Evolutionary conservation across 2,329 filamentous ascomycete genomes (phyloP).

Genomic region (Trichoderma simmonsii): DNA sequence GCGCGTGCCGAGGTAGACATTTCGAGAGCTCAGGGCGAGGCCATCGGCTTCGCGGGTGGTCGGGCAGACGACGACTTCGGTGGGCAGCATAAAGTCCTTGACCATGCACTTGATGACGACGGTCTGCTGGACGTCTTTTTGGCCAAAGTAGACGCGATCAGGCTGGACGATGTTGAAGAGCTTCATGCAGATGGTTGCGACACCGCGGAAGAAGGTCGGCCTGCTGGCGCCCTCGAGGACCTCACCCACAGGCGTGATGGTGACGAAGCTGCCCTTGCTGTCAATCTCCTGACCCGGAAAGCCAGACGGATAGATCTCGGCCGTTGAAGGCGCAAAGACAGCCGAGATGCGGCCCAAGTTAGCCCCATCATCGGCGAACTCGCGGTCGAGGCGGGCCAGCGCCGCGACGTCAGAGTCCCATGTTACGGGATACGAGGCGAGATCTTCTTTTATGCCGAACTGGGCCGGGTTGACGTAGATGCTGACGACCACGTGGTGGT

Average conservation of each 20-base stretch:
- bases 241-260: constrained; percentile 77
- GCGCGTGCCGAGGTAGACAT: constrained; percentile 82
- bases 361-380: constrained; percentile 60
- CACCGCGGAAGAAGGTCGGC: constrained; percentile 93
- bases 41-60: constrained; percentile 79
- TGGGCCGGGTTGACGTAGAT: constrained; percentile 97
- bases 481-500: constrained; percentile 82
- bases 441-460: constrained; percentile 85
- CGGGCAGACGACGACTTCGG: constrained; percentile 67
- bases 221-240: constrained; percentile 80
- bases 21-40: constrained; percentile 85
- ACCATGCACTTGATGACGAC: constrained; percentile 86
- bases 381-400: constrained; percentile 65
- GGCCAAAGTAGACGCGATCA: constrained; percentile 82
- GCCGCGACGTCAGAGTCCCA: constrained; percentile 74
- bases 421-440: constrained; percentile 84
- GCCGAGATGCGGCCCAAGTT: constrained; percentile 70
- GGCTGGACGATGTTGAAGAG: constrained; percentile 52
- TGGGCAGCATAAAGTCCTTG: constrained; percentile 78
- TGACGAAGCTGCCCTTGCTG: constrained; percentile 84
- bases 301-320: constrained; percentile 83
- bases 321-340: constrained; percentile 80
- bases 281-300: constrained; percentile 68
- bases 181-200: constrained; percentile 95
- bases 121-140: constrained; percentile 97